Evolutionary conservation across 805 yeast species (phyloP), one percentile per base, ranked within the genome.

Genomic region (Wickerhamomyces silvicola): DNA sequence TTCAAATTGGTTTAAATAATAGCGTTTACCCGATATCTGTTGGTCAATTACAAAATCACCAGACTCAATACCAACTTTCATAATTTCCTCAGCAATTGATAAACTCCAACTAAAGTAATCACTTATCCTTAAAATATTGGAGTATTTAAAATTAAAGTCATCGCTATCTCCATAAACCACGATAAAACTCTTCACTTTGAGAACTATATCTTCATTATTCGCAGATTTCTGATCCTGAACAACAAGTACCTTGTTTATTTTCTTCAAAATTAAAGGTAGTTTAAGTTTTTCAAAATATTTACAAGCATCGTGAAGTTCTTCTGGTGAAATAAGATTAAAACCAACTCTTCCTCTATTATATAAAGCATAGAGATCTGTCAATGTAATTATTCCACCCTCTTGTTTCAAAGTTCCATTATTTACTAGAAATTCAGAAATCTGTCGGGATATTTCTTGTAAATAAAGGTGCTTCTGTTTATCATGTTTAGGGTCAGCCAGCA

Each of bases 361-460:
- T 17, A 74, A 41, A 0, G 79, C 74, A 53, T 67, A 82, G 13
- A 81, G 48, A 44, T 81, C 90, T 31, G 72, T 67, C 21, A 81
- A 43, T 0, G 85, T 66, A 10, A 81, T 61, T 13, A 77, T 60
- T 3, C 82, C 84, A 27, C 79, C 78, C 29, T 67, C 68, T 22
- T 60, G 62, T 24, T 60, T 65, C 35, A 78, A 43, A 16, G 77
- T 45, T 30, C 73, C 51, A 38, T 60, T 49, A 39, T 56, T 54
- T 8, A 62, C 57, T 8, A 83, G 60, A 53, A 75, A 87, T 45
- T 83, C 95, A 24, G 85, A 78, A 3, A 90, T 51, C 47, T 85
- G 88, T 32, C 95, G 67, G 0, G 96, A 73, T 12, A 86, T 59
- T 46, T 86, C 95, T 37, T 75, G 74, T 18, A 70, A 57, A 38